Conservation (phyloP, 768 basidiomycete species). For the Mycena maculata region DNA sequence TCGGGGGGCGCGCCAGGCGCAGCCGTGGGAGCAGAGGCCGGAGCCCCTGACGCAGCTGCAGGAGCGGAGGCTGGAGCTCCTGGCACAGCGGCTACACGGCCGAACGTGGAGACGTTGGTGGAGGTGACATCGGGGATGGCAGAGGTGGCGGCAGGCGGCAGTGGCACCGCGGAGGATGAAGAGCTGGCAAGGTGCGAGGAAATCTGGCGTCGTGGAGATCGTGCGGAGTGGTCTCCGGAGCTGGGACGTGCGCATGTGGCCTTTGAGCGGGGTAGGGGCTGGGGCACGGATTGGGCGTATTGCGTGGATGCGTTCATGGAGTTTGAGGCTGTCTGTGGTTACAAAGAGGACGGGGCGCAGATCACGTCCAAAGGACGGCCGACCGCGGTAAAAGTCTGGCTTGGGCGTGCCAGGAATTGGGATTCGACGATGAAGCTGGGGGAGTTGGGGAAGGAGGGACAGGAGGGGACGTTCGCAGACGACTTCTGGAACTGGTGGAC, state of each 20-base stretch:
- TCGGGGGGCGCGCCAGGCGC: no score
- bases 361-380: not conserved
- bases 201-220: constrained; percentile 1
- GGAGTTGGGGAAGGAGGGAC: not conserved
- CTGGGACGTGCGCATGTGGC: not conserved
- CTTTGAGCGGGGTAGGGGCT: not conserved
- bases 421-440: not conserved
- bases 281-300: not conserved
- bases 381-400: not conserved
- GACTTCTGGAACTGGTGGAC: not conserved
- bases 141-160: not conserved
- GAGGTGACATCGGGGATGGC: not conserved
- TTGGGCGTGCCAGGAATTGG: not conserved
- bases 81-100: no score
- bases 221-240: not conserved
- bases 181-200: not conserved
- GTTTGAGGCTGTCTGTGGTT: not conserved
- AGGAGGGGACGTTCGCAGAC: not conserved
- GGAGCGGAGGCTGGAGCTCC: no score
- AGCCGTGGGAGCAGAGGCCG: no score
- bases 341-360: not conserved
- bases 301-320: not conserved
- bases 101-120: no score
- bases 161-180: no score
- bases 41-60: no score